These are phyloP conservation scores for Ceratocystis destructans DNA, from an alignment of 2,329 filamentous ascomycete species.

Conservation along the genomic window DNA sequence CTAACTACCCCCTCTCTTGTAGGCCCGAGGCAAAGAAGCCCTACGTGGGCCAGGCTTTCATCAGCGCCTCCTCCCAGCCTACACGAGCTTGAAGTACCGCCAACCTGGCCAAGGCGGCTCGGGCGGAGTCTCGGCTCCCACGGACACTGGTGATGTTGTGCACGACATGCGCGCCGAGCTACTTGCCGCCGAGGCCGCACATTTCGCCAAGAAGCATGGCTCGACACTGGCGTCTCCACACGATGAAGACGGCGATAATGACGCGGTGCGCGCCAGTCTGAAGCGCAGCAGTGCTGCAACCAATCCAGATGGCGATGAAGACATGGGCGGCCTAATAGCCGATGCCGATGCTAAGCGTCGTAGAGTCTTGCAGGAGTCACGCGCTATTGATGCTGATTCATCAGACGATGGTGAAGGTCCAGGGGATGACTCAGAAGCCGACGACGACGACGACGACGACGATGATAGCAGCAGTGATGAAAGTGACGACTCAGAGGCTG, in stretches of 20 bases:
- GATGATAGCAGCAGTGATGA: slow-evolving; percentile 28
- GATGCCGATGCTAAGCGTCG: slow-evolving; percentile 71
- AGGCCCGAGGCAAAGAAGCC: slow-evolving; percentile 90
- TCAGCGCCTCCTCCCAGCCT: slow-evolving; percentile 83
- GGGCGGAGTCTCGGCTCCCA: slow-evolving; percentile 28
- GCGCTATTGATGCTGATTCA: slow-evolving; percentile 71
- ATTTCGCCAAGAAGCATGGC: slow-evolving; percentile 75
- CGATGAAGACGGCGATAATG: slow-evolving; percentile 38
- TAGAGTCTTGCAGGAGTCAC: slow-evolving; percentile 73
- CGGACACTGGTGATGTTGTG: slow-evolving; percentile 38
- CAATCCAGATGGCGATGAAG: slow-evolving; percentile 37
- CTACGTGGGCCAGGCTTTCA: slow-evolving; percentile 89
- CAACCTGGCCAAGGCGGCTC: slow-evolving; percentile 78
- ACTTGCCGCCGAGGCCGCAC: slow-evolving; percentile 70
- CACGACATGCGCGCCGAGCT: slow-evolving; percentile 85
- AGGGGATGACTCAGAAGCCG: slow-evolving; percentile 22
- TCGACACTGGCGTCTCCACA: slow-evolving; percentile 32
- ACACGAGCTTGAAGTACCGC: slow-evolving; percentile 84
- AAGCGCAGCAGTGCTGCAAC: slow-evolving; percentile 24
- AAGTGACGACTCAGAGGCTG: slow-evolving; percentile 71
- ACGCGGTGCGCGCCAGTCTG: slow-evolving; percentile 25
- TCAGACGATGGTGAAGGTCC: slow-evolving; percentile 40
- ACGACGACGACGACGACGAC: slow-evolving; percentile 37
- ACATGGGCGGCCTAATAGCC: slow-evolving; percentile 33
- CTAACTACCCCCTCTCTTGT: slow-evolving; percentile 9